These are phyloP conservation scores for Monosporascus ibericus DNA, from an alignment of 2,329 filamentous ascomycete species.

Conservation along the genomic window DNA sequence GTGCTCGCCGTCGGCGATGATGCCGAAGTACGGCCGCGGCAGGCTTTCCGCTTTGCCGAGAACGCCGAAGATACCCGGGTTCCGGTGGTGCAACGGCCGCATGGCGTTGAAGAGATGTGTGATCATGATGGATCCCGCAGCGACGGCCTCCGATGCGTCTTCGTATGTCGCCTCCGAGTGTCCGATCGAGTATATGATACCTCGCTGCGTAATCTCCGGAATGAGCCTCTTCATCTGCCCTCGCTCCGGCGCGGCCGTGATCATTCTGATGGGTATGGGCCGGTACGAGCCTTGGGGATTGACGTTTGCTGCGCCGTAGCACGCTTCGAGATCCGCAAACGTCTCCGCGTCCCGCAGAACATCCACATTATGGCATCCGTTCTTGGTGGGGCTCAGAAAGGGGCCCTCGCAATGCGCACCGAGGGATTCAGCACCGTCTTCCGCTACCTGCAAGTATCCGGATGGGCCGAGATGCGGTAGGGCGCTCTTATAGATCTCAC, in stretches of 20 bases:
- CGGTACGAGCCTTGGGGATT: conserved; percentile 27
- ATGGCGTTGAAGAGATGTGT: conserved; percentile 95
- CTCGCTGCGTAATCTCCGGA: conserved; percentile 54
- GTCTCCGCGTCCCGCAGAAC: conserved; percentile 61
- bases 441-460: conserved; percentile 49
- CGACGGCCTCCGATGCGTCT: conserved; percentile 64
- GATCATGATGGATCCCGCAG: conserved; percentile 78
- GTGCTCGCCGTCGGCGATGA: conserved; percentile 88
- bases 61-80: conserved; percentile 84
- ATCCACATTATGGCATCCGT: conserved; percentile 75
- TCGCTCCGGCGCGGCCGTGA: conserved; percentile 80
- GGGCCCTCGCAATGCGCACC: conserved; percentile 90
- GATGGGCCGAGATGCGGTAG: conserved; percentile 74
- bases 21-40: conserved; percentile 71
- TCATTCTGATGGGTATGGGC: conserved; percentile 59
- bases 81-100: conserved; percentile 82
- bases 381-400: conserved; percentile 76
- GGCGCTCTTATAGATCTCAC: conserved; percentile 76
- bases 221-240: conserved; percentile 66
- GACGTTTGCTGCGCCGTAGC: conserved; percentile 70
- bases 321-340: conserved; percentile 59
- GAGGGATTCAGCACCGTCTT: conserved; percentile 75
- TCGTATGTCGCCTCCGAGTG: conserved; percentile 87
- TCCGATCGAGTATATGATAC: conserved; percentile 74
- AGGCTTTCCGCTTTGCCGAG: conserved; percentile 59